A percentile compares a stretch with the other conserved stretches of the same genome.
These are phyloP conservation scores for Leptographium procerum DNA, from an alignment of 2,329 filamentous ascomycete species.

Conservation along the genomic window DNA sequence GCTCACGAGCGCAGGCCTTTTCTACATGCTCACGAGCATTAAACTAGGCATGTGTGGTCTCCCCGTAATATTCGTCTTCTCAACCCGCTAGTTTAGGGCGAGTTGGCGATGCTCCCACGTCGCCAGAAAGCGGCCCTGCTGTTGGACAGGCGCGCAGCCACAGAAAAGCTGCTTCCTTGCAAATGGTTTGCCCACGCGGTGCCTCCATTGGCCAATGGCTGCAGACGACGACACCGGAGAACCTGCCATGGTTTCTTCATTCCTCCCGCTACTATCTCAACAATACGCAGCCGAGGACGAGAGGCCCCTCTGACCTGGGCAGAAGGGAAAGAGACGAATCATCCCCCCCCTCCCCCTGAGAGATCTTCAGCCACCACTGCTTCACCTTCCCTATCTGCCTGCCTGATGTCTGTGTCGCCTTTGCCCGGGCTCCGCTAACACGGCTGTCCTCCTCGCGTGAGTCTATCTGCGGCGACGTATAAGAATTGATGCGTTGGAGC, in stretches of 20 bases:
- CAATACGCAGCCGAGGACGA: not conserved
- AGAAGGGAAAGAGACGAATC: too few species aligned
- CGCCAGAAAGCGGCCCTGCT: not conserved
- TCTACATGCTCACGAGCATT: too few species aligned
- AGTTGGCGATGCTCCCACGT: not conserved
- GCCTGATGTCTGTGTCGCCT: not conserved
- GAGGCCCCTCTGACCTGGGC: too few species aligned
- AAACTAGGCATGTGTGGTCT: too few species aligned
- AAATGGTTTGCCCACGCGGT: constrained; percentile 12
- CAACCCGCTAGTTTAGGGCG: not conserved
- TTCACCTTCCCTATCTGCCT: not conserved
- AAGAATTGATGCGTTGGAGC: not conserved
- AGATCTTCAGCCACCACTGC: not conserved
- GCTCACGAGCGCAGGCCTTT: too few species aligned
- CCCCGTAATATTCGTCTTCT: not conserved
- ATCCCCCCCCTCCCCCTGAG: too few species aligned
- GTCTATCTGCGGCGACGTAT: not conserved
- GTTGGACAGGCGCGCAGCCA: not conserved
- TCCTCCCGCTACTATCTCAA: too few species aligned
- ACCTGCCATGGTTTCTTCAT: too few species aligned
- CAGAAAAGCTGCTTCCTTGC: not conserved
- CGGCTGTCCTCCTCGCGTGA: not conserved
- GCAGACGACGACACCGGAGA: not conserved
- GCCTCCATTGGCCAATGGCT: constrained; percentile 11
- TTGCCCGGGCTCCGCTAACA: not conserved